Evolutionary conservation across 192 early-diverging fungal species (phyloP).

Genomic region (Endogone sp.): DNA sequence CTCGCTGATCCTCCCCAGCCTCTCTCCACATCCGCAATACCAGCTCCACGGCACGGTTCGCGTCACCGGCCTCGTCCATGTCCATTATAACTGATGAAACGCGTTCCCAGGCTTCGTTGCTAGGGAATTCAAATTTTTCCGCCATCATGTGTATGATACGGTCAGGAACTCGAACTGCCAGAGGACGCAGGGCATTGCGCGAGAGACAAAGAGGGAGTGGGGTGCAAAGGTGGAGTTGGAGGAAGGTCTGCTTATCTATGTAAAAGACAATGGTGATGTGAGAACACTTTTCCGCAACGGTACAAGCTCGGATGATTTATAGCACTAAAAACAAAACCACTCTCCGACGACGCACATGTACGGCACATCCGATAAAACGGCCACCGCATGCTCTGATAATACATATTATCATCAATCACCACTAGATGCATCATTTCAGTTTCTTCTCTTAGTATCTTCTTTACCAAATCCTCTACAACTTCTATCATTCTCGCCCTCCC

Average conservation of each 20-base stretch:
- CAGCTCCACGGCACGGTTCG: neutral
- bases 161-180: neutral
- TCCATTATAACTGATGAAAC: neutral
- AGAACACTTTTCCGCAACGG: too few relatives aligned
- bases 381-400: too few relatives aligned
- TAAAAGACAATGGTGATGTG: neutral
- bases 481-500: too few relatives aligned
- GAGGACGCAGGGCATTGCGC: neutral
- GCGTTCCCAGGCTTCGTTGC: neutral
- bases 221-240: neutral
- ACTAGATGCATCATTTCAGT: too few relatives aligned
- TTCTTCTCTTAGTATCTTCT: too few relatives aligned
- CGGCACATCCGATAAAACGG: too few relatives aligned
- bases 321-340: too few relatives aligned
- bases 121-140: neutral
- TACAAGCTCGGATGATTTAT: too few relatives aligned
- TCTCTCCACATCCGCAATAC: neutral
- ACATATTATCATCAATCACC: too few relatives aligned
- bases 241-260: neutral
- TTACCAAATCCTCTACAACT: too few relatives aligned
- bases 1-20: neutral
- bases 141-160: neutral
- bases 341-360: too few relatives aligned
- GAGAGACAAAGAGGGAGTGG: neutral
- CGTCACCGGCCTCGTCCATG: too few relatives aligned